Evolutionary conservation across 2,329 filamentous ascomycete genomes (phyloP), one percentile per base, ranked within the genome.

Genomic region (Aspergillus fijiensis): DNA sequence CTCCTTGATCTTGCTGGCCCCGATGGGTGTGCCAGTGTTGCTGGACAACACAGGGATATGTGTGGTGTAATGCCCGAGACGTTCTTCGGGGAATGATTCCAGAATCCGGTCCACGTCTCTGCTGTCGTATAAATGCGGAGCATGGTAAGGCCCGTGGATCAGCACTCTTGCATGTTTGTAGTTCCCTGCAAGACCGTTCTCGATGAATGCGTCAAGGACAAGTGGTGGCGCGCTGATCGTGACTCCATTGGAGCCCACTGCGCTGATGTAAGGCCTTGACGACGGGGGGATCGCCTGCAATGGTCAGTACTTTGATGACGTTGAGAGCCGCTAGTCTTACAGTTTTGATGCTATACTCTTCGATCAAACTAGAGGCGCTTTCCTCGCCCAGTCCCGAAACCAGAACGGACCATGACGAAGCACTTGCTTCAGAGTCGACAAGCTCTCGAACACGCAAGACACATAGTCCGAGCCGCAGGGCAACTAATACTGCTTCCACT

Each of bases 101-200:
- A 87, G 70, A 39, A 86, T 83, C 58, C 79, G 78, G 48, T 82
- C 78, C 52, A 85, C 74, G 58, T 86, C 82, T 45, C 75, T 75
- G 49, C 80, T 68, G 60, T 74, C 76, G 68, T 83, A 84, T 7
- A 87, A 74, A 66, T 86, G 85, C 25, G 77, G 73, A 5, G 84
- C 84, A 72, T 87, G 85, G 67, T 86, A 86, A 31, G 85, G 84
- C 5, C 82, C 85, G 64, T 81, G 84, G 19, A 87, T 81, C 6
- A 83, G 80, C 42, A 84, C 85, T 16, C 80, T 76, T 3, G 82
- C 78, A 10, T 80, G 81, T 65, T 84, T 82, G 63, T 79, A 79
- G 49, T 79, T 77, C 55, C 78, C 79, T 49, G 84, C 78, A 42
- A 80, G 74, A 31, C 80, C 76, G 21, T 73, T 76, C 57, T 85